Base-by-base conservation (phyloP, 306 rosid species). In the Quillaja saponaria region DNA sequence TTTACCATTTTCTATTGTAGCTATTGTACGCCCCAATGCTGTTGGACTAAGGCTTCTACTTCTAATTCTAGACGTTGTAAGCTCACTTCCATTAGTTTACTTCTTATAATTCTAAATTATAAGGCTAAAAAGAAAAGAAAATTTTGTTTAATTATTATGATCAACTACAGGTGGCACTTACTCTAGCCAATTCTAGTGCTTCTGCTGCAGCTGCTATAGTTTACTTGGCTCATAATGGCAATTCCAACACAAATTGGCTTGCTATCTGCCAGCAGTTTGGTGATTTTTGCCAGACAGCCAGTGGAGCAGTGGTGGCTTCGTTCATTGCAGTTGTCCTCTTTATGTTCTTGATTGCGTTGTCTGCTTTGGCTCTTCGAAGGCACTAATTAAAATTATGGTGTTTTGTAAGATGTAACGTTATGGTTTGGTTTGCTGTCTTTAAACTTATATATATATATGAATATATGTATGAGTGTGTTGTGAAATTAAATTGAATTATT, bases 201-300 rank as follows among this genome's bases (percentile, higher is more conserved):
- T 84, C 89, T 6, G 84, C 97, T 10, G 96, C 91, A 0, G 88
- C 96, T 1, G 68, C 90, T 34, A 80, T 87, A 56, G 96, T 85
- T 13, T 91, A 85, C 76, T 65, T 91, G 66, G 97, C 96, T 42
- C 97, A 91, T 67, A 85, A 80, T 49, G 97, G 97, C 0, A 78
- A 88, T 34, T 55, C 85, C 7, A 78, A 71, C 73, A 72, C 97
- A 14, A 91, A 87, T 11, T 91, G 97, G 97, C 50, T 87, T 5
- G 95, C 97, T 10, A 82, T 91, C 9, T 91, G 97, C 76, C 78
- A 85, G 44, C 96, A 88, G 63, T 91, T 81, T 60, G 84, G 80
- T 10, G 86, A 78, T 55, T 91, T 91, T 60, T 87, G 97, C 63
- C 69, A 72, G 55, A 21, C 44, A 18, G 67, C 83, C 6, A 91